These are phyloP conservation scores for Pichiaceae sp. DNA, from an alignment of 1,139 yeast genomes.

Conservation along the genomic window DNA sequence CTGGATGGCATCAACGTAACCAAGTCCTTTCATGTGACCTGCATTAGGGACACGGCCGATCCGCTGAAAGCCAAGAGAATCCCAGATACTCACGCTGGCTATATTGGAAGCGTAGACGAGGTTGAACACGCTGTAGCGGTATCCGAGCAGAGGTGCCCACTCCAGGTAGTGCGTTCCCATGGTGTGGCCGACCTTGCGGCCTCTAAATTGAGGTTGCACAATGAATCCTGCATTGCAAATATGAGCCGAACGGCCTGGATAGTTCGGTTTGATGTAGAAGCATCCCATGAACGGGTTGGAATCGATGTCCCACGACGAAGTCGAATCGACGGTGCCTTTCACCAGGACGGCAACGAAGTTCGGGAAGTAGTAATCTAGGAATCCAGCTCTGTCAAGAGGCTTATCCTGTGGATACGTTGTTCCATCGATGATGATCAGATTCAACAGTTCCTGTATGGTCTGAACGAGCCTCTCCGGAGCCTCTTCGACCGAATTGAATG, in stretches of 20 bases:
- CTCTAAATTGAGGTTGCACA: slow-evolving; percentile 48
- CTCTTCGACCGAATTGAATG: slow-evolving; percentile 47
- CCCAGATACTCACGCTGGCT: slow-evolving; percentile 71
- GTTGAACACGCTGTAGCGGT: slow-evolving; percentile 73
- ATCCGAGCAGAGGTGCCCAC: slow-evolving; percentile 68
- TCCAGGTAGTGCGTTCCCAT: slow-evolving; percentile 53
- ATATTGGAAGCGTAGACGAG: slow-evolving; percentile 66
- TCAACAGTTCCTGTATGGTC: slow-evolving; percentile 32
- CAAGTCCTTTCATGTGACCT: slow-evolving; percentile 53
- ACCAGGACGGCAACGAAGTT: slow-evolving; percentile 39
- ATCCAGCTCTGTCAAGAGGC: slow-evolving; percentile 25
- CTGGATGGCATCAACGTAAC: slow-evolving; percentile 60
- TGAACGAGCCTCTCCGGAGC: slow-evolving; percentile 31
- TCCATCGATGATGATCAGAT: slow-evolving; percentile 41
- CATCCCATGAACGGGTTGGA: slow-evolving; percentile 45
- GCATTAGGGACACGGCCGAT: slow-evolving; percentile 63
- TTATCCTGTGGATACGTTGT: slow-evolving; percentile 38
- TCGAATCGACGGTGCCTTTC: slow-evolving; percentile 24
- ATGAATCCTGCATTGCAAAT: slow-evolving; percentile 75
- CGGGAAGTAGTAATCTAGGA: slow-evolving; percentile 34
- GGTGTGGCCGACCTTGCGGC: slow-evolving; percentile 51
- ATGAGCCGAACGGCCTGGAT: slow-evolving; percentile 68
- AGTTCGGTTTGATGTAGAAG: slow-evolving; percentile 72
- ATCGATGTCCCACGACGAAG: slow-evolving; percentile 1
- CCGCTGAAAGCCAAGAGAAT: slow-evolving; percentile 59